phyloP scores from a whole-genome alignment of 345 rosid genomes.

The Gossypium stocksii region DNA sequence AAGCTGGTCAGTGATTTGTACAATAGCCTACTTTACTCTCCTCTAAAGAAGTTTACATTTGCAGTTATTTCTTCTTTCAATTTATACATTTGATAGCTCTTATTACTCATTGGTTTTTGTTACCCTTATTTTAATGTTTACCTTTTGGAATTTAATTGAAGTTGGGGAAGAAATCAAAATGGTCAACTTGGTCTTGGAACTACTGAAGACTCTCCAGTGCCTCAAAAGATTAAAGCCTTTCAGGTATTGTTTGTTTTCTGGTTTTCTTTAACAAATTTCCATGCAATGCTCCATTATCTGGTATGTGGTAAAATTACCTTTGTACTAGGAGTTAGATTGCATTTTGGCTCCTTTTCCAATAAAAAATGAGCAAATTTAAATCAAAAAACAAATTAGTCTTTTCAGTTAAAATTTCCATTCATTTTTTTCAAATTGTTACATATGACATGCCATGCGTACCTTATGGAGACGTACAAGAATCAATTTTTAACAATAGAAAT shows the following conservation, averaged over 20 bases:
- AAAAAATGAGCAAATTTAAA: no score
- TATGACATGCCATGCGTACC: no score
- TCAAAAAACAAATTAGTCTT: no score
- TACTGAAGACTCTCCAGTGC: constrained; percentile 81
- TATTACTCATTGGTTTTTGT: neutral
- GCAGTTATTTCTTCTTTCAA: neutral
- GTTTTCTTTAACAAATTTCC: neutral
- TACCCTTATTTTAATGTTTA: neutral
- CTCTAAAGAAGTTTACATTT: neutral
- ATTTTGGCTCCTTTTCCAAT: no score
- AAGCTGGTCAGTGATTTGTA: neutral
- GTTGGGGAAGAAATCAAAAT: constrained; percentile 99
- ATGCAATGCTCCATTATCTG: constrained; percentile 6
- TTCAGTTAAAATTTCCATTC: no score
- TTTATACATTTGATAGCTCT: neutral
- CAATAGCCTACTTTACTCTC: neutral
- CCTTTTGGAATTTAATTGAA: constrained; percentile 27
- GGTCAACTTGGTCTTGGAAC: constrained; percentile 98
- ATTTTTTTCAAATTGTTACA: no score
- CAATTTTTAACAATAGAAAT: no score
- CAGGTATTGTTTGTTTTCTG: constrained; percentile 41
- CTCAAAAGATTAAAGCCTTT: constrained; percentile 82
- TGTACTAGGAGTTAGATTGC: no score
- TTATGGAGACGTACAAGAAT: no score
- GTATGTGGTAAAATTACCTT: no score